Evolutionary conservation across 2,329 filamentous ascomycete species (phyloP).

Genomic region (Scytalidium sp.): DNA sequence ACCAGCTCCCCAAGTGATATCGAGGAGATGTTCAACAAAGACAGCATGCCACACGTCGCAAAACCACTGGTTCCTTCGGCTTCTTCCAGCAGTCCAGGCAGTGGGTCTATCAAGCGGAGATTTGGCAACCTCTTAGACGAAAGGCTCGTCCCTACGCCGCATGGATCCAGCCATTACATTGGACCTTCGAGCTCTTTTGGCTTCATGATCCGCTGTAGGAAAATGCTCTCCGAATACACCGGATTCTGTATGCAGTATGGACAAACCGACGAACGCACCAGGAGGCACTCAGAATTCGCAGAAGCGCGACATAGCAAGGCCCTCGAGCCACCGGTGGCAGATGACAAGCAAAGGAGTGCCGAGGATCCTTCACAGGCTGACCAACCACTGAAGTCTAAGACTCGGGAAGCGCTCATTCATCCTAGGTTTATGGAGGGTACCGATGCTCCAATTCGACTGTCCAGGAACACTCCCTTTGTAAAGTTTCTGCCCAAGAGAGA

Average conservation of each 20-base stretch:
- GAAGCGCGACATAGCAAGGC: conserved; percentile 26
- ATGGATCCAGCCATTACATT: conserved; percentile 26
- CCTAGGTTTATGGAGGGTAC: conserved; percentile 5
- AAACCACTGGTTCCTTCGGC: neutral
- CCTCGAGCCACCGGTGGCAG: conserved; percentile 24
- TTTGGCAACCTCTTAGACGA: conserved; percentile 16
- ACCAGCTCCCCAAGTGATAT: conserved; percentile 18
- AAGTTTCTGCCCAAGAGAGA: conserved; percentile 30
- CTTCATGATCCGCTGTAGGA: conserved; percentile 25
- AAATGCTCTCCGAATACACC: conserved; percentile 26
- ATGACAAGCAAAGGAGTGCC: conserved; percentile 15
- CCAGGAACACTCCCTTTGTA: conserved; percentile 5
- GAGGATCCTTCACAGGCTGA: conserved; percentile 3
- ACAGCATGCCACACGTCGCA: conserved; percentile 8
- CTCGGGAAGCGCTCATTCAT: conserved; percentile 12
- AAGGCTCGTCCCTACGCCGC: conserved; percentile 22
- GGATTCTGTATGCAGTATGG: conserved; percentile 15
- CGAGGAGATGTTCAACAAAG: conserved; percentile 22
- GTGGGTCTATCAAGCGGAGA: neutral
- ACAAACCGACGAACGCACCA: conserved; percentile 20
- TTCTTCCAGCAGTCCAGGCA: neutral
- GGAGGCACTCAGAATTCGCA: conserved; percentile 22
- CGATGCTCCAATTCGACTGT: neutral
- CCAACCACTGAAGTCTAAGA: conserved; percentile 8
- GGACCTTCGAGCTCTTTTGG: conserved; percentile 28